Conservation (phyloP, 116 monocot genomes). For the Cymodocea nodosa region DNA sequence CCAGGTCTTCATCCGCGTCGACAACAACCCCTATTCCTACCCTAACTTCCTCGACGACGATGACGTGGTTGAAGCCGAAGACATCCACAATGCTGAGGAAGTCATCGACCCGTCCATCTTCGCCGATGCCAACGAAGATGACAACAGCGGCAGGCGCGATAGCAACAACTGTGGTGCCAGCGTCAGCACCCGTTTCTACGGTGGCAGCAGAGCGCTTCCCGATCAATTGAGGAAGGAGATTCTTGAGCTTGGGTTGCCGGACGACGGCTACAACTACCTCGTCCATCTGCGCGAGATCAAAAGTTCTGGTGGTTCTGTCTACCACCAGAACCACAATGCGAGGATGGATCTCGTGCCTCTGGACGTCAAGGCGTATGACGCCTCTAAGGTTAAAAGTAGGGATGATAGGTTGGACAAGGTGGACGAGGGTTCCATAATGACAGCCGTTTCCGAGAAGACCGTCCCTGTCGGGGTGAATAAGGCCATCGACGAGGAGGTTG, state of each 20-base stretch:
- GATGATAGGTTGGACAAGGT: conserved; percentile 13
- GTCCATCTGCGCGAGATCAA: conserved; percentile 75
- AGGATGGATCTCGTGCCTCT: conserved; percentile 46
- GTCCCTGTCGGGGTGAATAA: conserved; percentile 46
- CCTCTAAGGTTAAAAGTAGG: conserved; percentile 35
- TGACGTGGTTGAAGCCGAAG: conserved; percentile 25
- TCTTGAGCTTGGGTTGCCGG: conserved; percentile 80
- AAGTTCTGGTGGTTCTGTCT: conserved; percentile 43
- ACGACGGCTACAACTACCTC: conserved; percentile 95
- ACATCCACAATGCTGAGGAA: background rate
- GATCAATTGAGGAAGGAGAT: conserved; percentile 69
- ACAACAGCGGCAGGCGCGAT: background rate
- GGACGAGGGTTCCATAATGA: conserved; percentile 12
- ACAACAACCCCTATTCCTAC: conserved; percentile 48
- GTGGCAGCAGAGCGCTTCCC: conserved; percentile 18
- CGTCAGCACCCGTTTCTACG: background rate
- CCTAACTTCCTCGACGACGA: conserved; percentile 24
- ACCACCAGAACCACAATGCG: conserved; percentile 45
- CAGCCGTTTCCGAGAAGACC: conserved; percentile 42
- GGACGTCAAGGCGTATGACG: conserved; percentile 93
- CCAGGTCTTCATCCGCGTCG: conserved; percentile 78
- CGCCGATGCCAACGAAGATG: conserved; percentile 40
- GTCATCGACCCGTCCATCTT: conserved; percentile 19
- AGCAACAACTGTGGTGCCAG: conserved; percentile 12
- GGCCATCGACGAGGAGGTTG: conserved; percentile 67